phyloP scores from a whole-genome alignment of 306 rosid species.

The Lupinus albus region DNA sequence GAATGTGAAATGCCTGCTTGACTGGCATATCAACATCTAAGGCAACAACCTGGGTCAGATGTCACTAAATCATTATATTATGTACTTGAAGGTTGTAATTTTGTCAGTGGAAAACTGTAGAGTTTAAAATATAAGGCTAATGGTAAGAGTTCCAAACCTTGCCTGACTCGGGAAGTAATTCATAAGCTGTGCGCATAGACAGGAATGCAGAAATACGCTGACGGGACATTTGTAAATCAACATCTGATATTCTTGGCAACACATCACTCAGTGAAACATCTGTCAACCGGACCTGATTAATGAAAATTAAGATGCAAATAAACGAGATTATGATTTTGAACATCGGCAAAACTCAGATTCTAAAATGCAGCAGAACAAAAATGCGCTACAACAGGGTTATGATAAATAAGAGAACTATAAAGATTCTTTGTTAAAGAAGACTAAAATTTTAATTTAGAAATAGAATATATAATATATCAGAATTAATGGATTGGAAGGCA shows the following conservation, averaged over 20 bases:
- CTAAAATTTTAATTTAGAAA: not conserved
- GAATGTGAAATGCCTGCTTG: slow-evolving; percentile 94
- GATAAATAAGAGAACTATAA: slow-evolving; percentile 17
- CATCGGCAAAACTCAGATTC: slow-evolving; percentile 6
- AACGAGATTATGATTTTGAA: slow-evolving; percentile 22
- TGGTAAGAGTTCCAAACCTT: slow-evolving; percentile 80
- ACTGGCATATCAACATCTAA: slow-evolving; percentile 90
- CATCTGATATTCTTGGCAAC: slow-evolving; percentile 74
- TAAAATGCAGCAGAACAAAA: slow-evolving; percentile 31
- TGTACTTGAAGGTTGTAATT: slow-evolving; percentile 20
- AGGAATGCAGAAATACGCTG: slow-evolving; percentile 78
- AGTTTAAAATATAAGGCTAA: slow-evolving; percentile 30
- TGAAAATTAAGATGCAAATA: slow-evolving; percentile 36
- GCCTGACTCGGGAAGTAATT: slow-evolving; percentile 99
- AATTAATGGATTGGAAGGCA: slow-evolving; percentile 21
- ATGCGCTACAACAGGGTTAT: slow-evolving; percentile 15
- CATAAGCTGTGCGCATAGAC: slow-evolving; percentile 77
- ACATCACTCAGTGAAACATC: slow-evolving; percentile 66
- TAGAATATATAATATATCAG: slow-evolving; percentile 16
- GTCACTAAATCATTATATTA: slow-evolving; percentile 34
- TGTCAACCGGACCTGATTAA: slow-evolving; percentile 66
- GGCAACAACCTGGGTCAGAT: slow-evolving; percentile 73
- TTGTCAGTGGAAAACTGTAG: slow-evolving; percentile 21
- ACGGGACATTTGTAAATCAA: slow-evolving; percentile 76
- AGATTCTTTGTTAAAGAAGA: not conserved